Conservation (phyloP, 371 early-diverging fungal genomes). For the Mucor racemosus region DNA sequence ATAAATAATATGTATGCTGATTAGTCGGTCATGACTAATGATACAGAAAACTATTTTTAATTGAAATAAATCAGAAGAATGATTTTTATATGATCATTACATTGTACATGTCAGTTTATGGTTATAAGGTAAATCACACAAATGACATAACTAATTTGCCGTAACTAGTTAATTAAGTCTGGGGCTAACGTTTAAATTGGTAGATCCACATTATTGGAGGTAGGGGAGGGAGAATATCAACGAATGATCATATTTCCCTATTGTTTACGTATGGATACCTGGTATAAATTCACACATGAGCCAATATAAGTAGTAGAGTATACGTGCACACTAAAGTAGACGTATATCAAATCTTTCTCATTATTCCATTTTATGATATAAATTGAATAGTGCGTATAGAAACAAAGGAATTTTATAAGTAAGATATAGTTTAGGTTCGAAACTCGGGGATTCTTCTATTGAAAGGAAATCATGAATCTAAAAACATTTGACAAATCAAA, state of each 20-base stretch:
- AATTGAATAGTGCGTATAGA: not conserved
- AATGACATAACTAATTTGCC: not conserved
- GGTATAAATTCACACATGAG: not conserved
- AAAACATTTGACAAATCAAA: not conserved
- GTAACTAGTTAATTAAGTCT: not conserved
- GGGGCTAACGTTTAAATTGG: not conserved
- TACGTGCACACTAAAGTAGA: too few species aligned
- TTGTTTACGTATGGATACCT: not conserved
- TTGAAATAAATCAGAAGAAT: not conserved
- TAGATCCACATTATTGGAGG: not conserved
- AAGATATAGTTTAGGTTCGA: not conserved
- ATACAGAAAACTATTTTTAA: too few species aligned
- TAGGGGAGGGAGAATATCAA: not conserved
- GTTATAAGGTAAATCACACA: not conserved
- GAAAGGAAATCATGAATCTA: not conserved
- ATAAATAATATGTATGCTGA: too few species aligned
- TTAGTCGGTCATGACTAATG: too few species aligned
- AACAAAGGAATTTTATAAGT: not conserved
- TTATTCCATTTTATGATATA: not conserved
- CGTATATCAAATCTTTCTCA: too few species aligned
- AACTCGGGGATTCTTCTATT: not conserved
- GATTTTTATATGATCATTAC: not conserved
- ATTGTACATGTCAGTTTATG: too few species aligned
- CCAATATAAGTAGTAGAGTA: too few species aligned
- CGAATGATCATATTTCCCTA: not conserved